These are phyloP conservation scores for Paraconiothyrium brasiliense DNA, from an alignment of 2,329 filamentous ascomycete genomes.

Conservation along the genomic window DNA sequence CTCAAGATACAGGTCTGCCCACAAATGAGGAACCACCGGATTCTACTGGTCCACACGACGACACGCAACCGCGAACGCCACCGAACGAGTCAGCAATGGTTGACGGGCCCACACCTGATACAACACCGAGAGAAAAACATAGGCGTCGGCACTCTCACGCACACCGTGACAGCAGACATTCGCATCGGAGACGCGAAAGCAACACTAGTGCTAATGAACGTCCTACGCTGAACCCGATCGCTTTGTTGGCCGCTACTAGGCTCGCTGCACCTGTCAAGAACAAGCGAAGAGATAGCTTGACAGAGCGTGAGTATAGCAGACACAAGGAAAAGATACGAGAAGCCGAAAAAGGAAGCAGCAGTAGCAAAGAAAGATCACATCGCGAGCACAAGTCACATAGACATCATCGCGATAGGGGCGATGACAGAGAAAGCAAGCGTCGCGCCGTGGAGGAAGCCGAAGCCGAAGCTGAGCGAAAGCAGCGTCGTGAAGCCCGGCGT, in stretches of 20 bases:
- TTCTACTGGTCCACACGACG: background rate
- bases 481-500: slow-evolving; percentile 40
- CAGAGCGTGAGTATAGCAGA: slow-evolving; percentile 37
- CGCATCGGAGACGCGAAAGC: slow-evolving; percentile 42
- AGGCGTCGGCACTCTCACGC: slow-evolving; percentile 43
- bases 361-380: slow-evolving; percentile 39
- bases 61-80: slow-evolving; percentile 22
- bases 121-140: slow-evolving; percentile 36
- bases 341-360: slow-evolving; percentile 33
- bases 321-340: slow-evolving; percentile 34
- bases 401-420: slow-evolving; percentile 37
- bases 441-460: slow-evolving; percentile 36
- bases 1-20: background rate
- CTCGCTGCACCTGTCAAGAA: slow-evolving; percentile 31
- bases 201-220: slow-evolving; percentile 40
- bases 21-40: background rate
- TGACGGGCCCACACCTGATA: slow-evolving; percentile 32
- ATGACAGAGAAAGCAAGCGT: slow-evolving; percentile 41
- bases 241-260: slow-evolving; percentile 32
- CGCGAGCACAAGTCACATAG: slow-evolving; percentile 39
- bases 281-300: slow-evolving; percentile 45
- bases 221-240: slow-evolving; percentile 29
- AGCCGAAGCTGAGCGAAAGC: slow-evolving; percentile 37
- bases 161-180: slow-evolving; percentile 38
- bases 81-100: slow-evolving; percentile 41